These are phyloP conservation scores for Aquilaria malaccensis DNA, from an alignment of 345 rosid species.

Conservation along the genomic window DNA sequence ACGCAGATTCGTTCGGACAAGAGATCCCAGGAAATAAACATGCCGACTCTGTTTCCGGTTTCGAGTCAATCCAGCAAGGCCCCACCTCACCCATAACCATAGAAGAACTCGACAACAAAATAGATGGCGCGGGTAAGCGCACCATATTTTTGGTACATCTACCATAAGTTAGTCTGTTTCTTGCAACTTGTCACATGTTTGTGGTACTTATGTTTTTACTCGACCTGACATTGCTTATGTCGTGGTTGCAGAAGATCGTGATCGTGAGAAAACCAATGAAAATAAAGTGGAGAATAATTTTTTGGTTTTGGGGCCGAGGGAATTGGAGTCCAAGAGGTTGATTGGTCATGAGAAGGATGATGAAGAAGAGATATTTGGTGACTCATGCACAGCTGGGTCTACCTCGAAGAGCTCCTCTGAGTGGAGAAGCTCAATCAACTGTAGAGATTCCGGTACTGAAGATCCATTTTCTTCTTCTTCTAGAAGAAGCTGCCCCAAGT, in stretches of 20 bases:
- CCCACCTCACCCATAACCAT: slow-evolving; percentile 26
- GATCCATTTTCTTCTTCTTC: slow-evolving; percentile 97
- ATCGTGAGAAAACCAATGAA: slow-evolving; percentile 6
- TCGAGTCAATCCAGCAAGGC: slow-evolving; percentile 22
- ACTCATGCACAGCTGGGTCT: slow-evolving; percentile 77
- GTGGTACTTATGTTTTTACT: slow-evolving; percentile 1
- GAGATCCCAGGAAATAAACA: slow-evolving; percentile 14
- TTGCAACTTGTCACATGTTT: slow-evolving; percentile 7
- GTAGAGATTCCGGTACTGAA: slow-evolving; percentile 58
- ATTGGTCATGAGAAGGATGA: slow-evolving; percentile 32
- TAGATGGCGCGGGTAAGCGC: slow-evolving; percentile 29
- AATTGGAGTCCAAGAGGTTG: slow-evolving; percentile 28
- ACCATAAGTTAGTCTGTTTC: neutral
- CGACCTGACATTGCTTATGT: slow-evolving; percentile 16
- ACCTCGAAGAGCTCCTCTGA: slow-evolving; percentile 99
- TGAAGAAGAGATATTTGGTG: slow-evolving; percentile 61
- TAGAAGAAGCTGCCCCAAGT: slow-evolving; percentile 84
- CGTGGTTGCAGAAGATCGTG: slow-evolving; percentile 8
- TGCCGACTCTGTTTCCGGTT: slow-evolving; percentile 17
- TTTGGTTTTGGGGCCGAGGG: slow-evolving; percentile 19
- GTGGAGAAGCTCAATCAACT: slow-evolving; percentile 88
- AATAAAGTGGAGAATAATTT: slow-evolving; percentile 15
- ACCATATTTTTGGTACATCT: neutral
- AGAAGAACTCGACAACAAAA: slow-evolving; percentile 29
- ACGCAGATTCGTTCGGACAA: slow-evolving; percentile 19